Base-by-base conservation (phyloP, 768 basidiomycete genomes). In the Peribolospora baueri region DNA sequence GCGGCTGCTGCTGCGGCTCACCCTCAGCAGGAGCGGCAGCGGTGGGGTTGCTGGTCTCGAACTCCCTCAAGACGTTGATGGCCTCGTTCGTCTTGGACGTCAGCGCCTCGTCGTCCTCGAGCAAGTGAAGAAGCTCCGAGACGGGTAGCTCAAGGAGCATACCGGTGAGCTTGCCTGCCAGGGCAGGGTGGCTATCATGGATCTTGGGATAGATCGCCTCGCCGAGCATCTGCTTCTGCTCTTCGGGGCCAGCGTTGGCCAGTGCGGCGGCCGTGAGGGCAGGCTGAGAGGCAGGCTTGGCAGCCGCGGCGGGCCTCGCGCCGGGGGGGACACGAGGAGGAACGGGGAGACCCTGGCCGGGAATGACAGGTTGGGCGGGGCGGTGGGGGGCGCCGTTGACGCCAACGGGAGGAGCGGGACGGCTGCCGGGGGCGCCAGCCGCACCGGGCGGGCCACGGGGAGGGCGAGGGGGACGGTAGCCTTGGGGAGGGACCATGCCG, bases 71-170 rank as follows among this genome's bases (percentile, higher is more conserved):
- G 51, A 95, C 90, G 56, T 73, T 66, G 58, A 95, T 75, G 41
- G 91, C 91, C 73, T 97, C 91, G 57, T 76, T 77, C 60, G 93
- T 82, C 75, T 98, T 98, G 69, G 74, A 71, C 64, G 77, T 76
- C 74, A 98, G 77, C 47, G 88, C 78, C 7, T 86, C 84, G 25
- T 72, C 71, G 54, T 78, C 71, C 58, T 91, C 87, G 62, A 97
- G 70, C 51, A 98, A 76, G 70, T 84, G 81, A 39, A 97, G 71
- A 52, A 98, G 75, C 70, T 97, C 93, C 50, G 74, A 65, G 71
- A 91, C 91, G 69, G 95, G 90, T 91, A 98, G 97, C 77, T 98
- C 90, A 60, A 95, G 77, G 65, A 95, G 74, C 90, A 95, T 95
- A 55, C 64, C 62, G 48, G 90, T 95, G 68, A 95, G 93, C 76